These are phyloP conservation scores for Skeletonema marinoi DNA, from an alignment of 108 stramenopile genomes.

Conservation along the genomic window DNA sequence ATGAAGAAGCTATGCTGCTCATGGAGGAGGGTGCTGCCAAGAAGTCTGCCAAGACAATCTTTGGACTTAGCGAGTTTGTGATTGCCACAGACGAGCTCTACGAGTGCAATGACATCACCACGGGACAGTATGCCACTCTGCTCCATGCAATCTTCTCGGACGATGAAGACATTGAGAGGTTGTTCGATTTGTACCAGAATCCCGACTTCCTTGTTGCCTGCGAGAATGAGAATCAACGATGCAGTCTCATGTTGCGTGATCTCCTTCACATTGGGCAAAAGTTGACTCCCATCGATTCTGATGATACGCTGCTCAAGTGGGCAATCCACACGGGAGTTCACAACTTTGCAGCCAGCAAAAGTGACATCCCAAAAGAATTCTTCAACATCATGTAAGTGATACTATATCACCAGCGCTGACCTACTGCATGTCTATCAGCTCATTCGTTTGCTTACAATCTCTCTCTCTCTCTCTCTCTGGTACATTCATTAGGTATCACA, in stretches of 20 bases:
- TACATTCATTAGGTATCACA: slow-evolving; percentile 19
- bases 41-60: slow-evolving; percentile 18
- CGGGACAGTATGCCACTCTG: slow-evolving; percentile 27
- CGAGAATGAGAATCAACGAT: slow-evolving; percentile 16
- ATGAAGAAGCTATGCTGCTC: slow-evolving; percentile 1
- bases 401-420: no score
- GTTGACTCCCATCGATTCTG: slow-evolving; percentile 16
- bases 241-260: slow-evolving; percentile 23
- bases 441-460: neutral
- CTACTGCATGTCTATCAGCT: no score
- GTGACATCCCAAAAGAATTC: slow-evolving; percentile 30
- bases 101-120: slow-evolving; percentile 15
- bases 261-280: slow-evolving; percentile 21
- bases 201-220: slow-evolving; percentile 41
- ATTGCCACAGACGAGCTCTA: slow-evolving; percentile 34
- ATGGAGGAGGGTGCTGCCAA: neutral
- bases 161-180: slow-evolving; percentile 5
- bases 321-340: slow-evolving; percentile 45
- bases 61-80: slow-evolving; percentile 34
- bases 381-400: slow-evolving; percentile 24
- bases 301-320: slow-evolving; percentile 36
- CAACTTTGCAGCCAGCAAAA: slow-evolving; percentile 22
- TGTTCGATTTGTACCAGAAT: slow-evolving; percentile 35
- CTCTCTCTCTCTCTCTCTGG: neutral
- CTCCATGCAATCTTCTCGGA: slow-evolving; percentile 32